These are phyloP conservation scores for Fusarium virguliforme DNA, from an alignment of 2,329 filamentous ascomycete genomes.

Conservation along the genomic window DNA sequence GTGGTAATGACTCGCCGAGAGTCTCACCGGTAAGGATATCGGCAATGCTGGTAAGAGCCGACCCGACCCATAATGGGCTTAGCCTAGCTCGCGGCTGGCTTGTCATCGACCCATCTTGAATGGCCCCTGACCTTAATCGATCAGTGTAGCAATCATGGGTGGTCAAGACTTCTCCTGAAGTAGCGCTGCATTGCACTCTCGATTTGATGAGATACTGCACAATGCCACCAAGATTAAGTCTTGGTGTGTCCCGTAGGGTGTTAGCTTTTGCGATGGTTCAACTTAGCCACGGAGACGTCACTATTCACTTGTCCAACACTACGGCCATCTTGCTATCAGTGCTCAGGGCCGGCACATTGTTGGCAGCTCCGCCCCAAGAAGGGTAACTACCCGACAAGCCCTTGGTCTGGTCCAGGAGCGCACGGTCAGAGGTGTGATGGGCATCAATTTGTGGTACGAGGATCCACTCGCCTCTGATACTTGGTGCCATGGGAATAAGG, in stretches of 20 bases:
- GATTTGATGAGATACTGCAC: background rate
- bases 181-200: background rate
- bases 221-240: background rate
- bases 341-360: background rate
- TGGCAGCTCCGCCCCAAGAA: slow-evolving; percentile 2
- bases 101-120: background rate
- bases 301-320: no score
- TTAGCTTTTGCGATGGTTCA: no score
- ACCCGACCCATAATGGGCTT: slow-evolving; percentile 5
- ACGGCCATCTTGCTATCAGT: no score
- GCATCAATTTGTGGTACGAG: background rate
- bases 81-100: background rate
- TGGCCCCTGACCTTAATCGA: background rate
- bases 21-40: background rate
- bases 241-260: no score
- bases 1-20: slow-evolving; percentile 4
- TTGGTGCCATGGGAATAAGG: background rate
- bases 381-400: background rate
- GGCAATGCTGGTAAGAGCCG: slow-evolving; percentile 1
- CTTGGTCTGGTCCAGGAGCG: background rate
- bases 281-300: no score
- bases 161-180: no score
- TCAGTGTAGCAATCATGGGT: no score
- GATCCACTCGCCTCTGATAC: slow-evolving; percentile 1
- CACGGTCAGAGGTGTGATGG: background rate